Conservation (phyloP, 495 filamentous ascomycete genomes). For the Podospora anserina region DNA sequence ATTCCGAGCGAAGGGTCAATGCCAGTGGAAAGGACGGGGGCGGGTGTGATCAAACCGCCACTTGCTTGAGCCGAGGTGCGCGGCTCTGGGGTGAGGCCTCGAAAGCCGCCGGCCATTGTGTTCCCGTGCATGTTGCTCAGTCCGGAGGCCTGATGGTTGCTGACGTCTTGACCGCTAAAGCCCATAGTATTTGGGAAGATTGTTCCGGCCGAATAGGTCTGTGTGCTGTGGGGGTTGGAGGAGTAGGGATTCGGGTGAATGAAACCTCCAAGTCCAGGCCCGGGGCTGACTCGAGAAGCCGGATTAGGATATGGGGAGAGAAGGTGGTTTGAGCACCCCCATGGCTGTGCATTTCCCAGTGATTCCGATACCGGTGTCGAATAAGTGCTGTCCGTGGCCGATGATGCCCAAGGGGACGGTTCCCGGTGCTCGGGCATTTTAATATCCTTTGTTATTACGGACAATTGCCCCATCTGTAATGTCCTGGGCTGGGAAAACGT, state of each 20-base stretch:
- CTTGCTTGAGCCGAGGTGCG: slow-evolving; percentile 39
- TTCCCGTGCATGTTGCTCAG: slow-evolving; percentile 23
- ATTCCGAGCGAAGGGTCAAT: slow-evolving; percentile 24
- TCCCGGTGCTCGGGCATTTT: slow-evolving; percentile 30
- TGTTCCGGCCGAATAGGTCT: neutral
- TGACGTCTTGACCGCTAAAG: neutral
- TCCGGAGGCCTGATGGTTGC: neutral
- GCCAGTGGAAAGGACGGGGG: slow-evolving; percentile 22
- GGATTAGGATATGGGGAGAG: slow-evolving; percentile 28
- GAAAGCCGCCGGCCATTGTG: slow-evolving; percentile 35
- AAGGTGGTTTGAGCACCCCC: slow-evolving; percentile 13
- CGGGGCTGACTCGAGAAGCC: slow-evolving; percentile 25
- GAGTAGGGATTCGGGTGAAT: neutral
- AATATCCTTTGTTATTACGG: slow-evolving; percentile 23
- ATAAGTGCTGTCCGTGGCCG: slow-evolving; percentile 48
- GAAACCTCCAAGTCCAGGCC: slow-evolving; percentile 19
- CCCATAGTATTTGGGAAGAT: neutral
- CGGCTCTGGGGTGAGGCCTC: slow-evolving; percentile 43
- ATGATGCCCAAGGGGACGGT: slow-evolving; percentile 48
- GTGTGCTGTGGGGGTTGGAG: neutral
- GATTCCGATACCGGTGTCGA: slow-evolving; percentile 47
- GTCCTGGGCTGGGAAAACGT: slow-evolving; percentile 20
- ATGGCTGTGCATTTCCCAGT: slow-evolving; percentile 14
- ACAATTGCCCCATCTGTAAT: slow-evolving; percentile 14
- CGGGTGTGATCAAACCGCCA: slow-evolving; percentile 40